Evolutionary conservation across 495 filamentous ascomycete species (phyloP).

Genomic region (Podospora fimiseda): DNA sequence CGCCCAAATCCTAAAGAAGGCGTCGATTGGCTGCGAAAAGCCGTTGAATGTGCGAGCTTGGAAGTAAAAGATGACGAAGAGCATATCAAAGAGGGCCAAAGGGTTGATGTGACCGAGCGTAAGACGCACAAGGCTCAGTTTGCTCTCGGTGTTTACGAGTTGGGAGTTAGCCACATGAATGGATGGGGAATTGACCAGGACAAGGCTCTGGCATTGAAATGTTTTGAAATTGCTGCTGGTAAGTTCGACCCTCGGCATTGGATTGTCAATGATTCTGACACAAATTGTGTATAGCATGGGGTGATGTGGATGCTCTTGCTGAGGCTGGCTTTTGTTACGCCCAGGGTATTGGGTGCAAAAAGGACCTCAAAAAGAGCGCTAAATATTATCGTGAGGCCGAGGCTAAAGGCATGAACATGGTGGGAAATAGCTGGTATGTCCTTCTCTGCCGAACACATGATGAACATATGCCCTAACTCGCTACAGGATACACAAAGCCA

Average conservation of each 20-base stretch:
- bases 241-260: slow-evolving; percentile 26
- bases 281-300: slow-evolving; percentile 55
- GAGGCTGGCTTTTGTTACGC: slow-evolving; percentile 87
- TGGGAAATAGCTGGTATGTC: slow-evolving; percentile 94
- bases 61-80: slow-evolving; percentile 80
- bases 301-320: slow-evolving; percentile 88
- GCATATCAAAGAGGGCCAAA: slow-evolving; percentile 53
- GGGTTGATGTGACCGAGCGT: slow-evolving; percentile 56
- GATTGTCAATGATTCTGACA: slow-evolving; percentile 11
- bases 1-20: slow-evolving; percentile 81
- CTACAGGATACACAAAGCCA: slow-evolving; percentile 84
- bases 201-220: slow-evolving; percentile 77
- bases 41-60: slow-evolving; percentile 73
- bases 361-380: slow-evolving; percentile 91
- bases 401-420: slow-evolving; percentile 90
- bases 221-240: slow-evolving; percentile 93
- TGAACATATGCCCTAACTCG: no score
- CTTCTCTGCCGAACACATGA: neutral
- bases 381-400: slow-evolving; percentile 86
- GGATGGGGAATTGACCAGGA: slow-evolving; percentile 96
- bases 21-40: slow-evolving; percentile 80
- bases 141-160: slow-evolving; percentile 88
- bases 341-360: slow-evolving; percentile 81
- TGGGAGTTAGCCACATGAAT: slow-evolving; percentile 95
- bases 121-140: slow-evolving; percentile 86